Evolutionary conservation across 805 yeast species (phyloP).

Genomic region (Saccharomycopsis olivae): DNA sequence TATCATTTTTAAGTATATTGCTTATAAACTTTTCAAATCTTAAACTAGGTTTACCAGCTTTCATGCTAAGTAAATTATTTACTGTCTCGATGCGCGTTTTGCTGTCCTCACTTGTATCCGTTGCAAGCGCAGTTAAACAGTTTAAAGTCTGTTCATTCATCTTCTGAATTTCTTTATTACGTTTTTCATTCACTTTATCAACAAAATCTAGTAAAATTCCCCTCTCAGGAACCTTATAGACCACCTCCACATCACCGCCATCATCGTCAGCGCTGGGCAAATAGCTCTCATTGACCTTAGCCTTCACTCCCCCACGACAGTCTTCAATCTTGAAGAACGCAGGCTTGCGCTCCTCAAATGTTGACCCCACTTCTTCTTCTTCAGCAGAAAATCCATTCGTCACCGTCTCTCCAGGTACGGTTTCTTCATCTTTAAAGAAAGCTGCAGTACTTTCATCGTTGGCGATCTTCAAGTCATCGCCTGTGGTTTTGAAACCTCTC

Average conservation of each 20-base stretch:
- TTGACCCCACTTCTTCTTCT: no score
- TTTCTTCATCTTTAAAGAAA: conserved; percentile 20
- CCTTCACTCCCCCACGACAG: neutral
- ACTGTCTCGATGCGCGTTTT: neutral
- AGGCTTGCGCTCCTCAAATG: conserved; percentile 2
- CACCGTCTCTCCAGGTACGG: conserved; percentile 16
- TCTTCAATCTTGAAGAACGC: conserved; percentile 1
- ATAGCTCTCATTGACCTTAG: conserved; percentile 11
- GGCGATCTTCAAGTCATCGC: conserved; percentile 50
- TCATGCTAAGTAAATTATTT: conserved; percentile 18
- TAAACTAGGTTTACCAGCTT: conserved; percentile 7
- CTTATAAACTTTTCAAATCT: neutral
- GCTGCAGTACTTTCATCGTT: conserved; percentile 31
- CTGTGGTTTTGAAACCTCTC: conserved; percentile 35
- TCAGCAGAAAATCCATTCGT: conserved; percentile 10
- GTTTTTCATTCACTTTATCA: conserved; percentile 34
- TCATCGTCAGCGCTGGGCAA: conserved; percentile 1
- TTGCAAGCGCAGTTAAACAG: no score
- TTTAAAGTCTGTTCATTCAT: conserved; percentile 28
- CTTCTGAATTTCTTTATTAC: conserved; percentile 25
- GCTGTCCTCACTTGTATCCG: no score
- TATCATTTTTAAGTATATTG: neutral
- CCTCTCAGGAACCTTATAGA: conserved; percentile 58
- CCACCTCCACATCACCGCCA: conserved; percentile 29
- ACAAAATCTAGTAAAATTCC: conserved; percentile 63